Conservation (phyloP, 1,139 yeast species). For the Magnusiomyces suaveolens region DNA sequence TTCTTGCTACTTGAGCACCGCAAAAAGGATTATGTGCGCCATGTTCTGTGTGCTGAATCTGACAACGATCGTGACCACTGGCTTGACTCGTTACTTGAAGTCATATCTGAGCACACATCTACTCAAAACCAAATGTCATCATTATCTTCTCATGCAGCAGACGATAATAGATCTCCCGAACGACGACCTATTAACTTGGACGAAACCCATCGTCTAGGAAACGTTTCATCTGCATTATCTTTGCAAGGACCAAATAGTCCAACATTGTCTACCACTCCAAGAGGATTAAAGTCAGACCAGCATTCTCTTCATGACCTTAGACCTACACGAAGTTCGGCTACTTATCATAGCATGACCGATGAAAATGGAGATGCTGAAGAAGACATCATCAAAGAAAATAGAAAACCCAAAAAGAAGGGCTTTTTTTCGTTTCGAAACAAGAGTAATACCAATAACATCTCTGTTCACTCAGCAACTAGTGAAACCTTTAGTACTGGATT, state of each 20-base stretch:
- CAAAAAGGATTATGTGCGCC: conserved; percentile 48
- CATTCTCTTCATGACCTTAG: conserved; percentile 7
- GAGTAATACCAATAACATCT: conserved; percentile 10
- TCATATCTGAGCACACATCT: conserved; percentile 20
- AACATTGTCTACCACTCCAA: neutral
- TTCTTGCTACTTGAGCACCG: conserved; percentile 60
- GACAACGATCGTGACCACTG: conserved; percentile 72
- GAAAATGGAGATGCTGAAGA: conserved; percentile 12
- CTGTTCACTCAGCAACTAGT: conserved; percentile 1
- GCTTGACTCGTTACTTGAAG: conserved; percentile 53
- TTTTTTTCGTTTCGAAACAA: conserved; percentile 48
- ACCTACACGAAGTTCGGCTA: conserved; percentile 6
- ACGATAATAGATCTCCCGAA: neutral
- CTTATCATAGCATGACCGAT: neutral
- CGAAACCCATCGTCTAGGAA: neutral
- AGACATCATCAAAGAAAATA: conserved; percentile 34
- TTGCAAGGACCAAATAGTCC: neutral
- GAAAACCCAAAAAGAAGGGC: conserved; percentile 46
- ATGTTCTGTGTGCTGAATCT: conserved; percentile 74
- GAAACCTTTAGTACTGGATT: conserved; percentile 3
- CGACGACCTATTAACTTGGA: neutral
- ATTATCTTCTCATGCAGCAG: neutral
- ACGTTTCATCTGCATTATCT: neutral
- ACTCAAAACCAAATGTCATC: neutral
- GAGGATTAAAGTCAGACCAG: neutral